Conservation (phyloP, 2,329 filamentous ascomycete species). For the Pseudogymnoascus sp. region DNA sequence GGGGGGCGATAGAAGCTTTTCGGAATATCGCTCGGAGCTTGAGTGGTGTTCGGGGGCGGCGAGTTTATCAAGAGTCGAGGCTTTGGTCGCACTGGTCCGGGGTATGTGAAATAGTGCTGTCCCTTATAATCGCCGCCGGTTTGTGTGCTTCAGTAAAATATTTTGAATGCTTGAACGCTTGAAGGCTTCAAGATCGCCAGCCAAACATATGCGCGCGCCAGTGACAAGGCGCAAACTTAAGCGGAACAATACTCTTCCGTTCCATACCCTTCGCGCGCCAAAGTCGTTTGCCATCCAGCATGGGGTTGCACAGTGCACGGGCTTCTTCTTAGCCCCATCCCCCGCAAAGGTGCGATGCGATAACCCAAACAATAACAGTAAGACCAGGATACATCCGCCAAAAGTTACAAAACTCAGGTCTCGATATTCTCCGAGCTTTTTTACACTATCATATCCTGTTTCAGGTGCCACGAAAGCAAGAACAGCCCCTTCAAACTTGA, state of each 20-base stretch:
- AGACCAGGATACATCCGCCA: conserved; percentile 1
- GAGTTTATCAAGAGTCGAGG: neutral
- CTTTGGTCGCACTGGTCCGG: neutral
- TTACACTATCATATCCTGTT: neutral
- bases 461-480: conserved; percentile 11
- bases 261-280: neutral
- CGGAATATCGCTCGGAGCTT: neutral
- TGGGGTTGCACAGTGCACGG: neutral
- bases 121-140: neutral
- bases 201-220: conserved; percentile 1
- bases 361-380: conserved; percentile 7
- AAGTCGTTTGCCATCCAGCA: neutral
- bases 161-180: neutral
- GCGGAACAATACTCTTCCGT: neutral
- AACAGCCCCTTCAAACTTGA: conserved; percentile 11
- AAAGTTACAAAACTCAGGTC: conserved; percentile 1
- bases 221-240: neutral
- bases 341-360: conserved; percentile 6
- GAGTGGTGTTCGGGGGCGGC: neutral
- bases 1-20: neutral
- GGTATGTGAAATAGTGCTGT: neutral
- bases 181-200: neutral
- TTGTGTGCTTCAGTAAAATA: neutral
- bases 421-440: neutral
- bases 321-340: neutral